phyloP scores from a whole-genome alignment of 805 yeast genomes.

The Babjeviella inositovora region DNA sequence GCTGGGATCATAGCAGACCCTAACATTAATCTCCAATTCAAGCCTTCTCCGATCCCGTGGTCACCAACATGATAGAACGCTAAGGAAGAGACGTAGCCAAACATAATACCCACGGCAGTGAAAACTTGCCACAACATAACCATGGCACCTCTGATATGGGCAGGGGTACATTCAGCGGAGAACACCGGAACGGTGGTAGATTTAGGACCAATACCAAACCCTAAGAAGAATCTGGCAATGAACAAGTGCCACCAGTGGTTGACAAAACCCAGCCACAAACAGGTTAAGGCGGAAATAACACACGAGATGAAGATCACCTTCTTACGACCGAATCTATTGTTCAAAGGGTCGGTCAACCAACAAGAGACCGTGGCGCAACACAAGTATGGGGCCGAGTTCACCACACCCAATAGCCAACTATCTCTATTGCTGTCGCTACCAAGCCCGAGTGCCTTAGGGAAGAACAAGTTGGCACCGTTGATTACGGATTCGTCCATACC shows the following conservation, averaged over 20 bases:
- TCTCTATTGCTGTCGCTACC: slow-evolving; percentile 25
- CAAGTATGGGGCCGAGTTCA: slow-evolving; percentile 58
- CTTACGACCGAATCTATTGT: slow-evolving; percentile 42
- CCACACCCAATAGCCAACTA: slow-evolving; percentile 43
- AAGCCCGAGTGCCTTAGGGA: slow-evolving; percentile 39
- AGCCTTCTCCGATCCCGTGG: slow-evolving; percentile 27
- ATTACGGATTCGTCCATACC: slow-evolving; percentile 72
- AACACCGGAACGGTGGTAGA: slow-evolving; percentile 68
- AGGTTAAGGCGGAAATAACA: slow-evolving; percentile 37
- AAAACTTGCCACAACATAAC: slow-evolving; percentile 67
- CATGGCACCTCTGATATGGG: slow-evolving; percentile 45
- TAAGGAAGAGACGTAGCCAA: slow-evolving; percentile 50
- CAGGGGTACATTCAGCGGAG: slow-evolving; percentile 51
- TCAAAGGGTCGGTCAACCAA: slow-evolving; percentile 47
- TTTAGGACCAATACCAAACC: slow-evolving; percentile 59
- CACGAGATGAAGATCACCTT: slow-evolving; percentile 55
- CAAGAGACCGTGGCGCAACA: slow-evolving; percentile 45
- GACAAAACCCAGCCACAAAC: slow-evolving; percentile 56
- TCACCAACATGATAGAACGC: slow-evolving; percentile 42
- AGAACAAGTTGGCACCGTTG: slow-evolving; percentile 55
- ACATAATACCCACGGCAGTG: slow-evolving; percentile 62
- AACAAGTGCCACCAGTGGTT: slow-evolving; percentile 56
- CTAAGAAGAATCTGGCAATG: slow-evolving; percentile 47
- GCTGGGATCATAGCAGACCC: slow-evolving; percentile 60
- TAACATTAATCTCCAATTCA: slow-evolving; percentile 59